phyloP scores from a whole-genome alignment of 345 rosid species.

The Punica granatum region DNA sequence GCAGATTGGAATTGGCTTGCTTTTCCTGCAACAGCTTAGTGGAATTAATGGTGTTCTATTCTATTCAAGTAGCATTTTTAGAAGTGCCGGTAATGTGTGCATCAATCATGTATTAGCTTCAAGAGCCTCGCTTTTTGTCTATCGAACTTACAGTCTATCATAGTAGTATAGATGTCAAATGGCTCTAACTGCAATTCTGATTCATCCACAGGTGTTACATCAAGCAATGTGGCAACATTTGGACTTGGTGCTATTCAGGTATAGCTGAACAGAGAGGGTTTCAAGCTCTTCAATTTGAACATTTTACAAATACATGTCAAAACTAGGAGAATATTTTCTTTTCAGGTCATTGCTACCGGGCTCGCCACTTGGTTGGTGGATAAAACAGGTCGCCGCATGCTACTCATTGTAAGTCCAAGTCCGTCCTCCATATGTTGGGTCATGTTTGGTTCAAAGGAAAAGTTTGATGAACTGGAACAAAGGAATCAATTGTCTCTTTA shows the following conservation, averaged over 20 bases:
- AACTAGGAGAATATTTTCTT: neutral
- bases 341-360: constrained; percentile 73
- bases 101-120: neutral
- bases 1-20: constrained; percentile 90
- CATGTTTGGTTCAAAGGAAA: neutral
- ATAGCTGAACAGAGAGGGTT: constrained; percentile 15
- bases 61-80: constrained; percentile 76
- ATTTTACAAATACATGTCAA: neutral
- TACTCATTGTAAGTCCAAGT: constrained; percentile 65
- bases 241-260: constrained; percentile 92
- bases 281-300: neutral
- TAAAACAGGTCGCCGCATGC: constrained; percentile 75
- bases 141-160: neutral
- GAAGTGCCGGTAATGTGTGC: constrained; percentile 47
- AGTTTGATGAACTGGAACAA: neutral
- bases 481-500: constrained; percentile 12
- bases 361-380: constrained; percentile 76
- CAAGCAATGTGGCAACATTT: constrained; percentile 68
- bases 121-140: neutral
- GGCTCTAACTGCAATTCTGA: neutral
- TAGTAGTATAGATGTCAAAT: neutral
- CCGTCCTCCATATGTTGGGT: constrained; percentile 2
- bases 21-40: constrained; percentile 78
- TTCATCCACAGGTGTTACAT: constrained; percentile 51
- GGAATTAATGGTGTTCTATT: constrained; percentile 88